Conservation (phyloP, 108 stramenopile species). For the Skeletonema grethae region DNA sequence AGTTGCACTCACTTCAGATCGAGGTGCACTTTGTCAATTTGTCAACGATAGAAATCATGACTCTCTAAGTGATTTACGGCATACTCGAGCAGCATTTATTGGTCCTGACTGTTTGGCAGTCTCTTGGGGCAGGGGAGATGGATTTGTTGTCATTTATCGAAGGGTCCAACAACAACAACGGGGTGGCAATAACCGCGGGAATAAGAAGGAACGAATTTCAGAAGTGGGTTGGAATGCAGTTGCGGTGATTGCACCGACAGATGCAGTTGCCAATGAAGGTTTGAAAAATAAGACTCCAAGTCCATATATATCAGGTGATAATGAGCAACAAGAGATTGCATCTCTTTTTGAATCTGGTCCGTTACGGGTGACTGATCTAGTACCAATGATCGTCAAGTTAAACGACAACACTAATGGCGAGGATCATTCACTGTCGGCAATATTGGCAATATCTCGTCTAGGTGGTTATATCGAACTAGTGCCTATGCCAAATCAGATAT, state of each 20-base stretch:
- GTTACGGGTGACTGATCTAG: conserved; percentile 39
- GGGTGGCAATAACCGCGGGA: not conserved
- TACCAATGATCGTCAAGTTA: conserved; percentile 34
- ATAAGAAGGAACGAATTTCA: conserved; percentile 12
- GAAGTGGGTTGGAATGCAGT: conserved; percentile 46
- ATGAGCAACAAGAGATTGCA: conserved; percentile 6
- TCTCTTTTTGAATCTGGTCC: conserved; percentile 30
- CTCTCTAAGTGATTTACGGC: conserved; percentile 33
- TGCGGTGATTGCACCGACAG: conserved; percentile 26
- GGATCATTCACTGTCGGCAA: conserved; percentile 25
- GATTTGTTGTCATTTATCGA: conserved; percentile 69
- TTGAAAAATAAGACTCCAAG: conserved; percentile 17
- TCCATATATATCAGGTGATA: conserved; percentile 2
- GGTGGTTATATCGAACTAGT: conserved; percentile 81
- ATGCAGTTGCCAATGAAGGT: conserved; percentile 28
- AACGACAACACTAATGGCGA: not conserved
- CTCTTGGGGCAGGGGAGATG: conserved; percentile 81
- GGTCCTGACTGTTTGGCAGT: conserved; percentile 70
- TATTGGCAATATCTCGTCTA: conserved; percentile 68
- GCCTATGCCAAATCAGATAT: conserved; percentile 63
- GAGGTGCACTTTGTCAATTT: conserved; percentile 1
- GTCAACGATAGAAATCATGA: conserved; percentile 4
- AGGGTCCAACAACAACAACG: conserved; percentile 25
- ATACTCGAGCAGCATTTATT: conserved; percentile 58
- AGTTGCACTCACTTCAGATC: conserved; percentile 34